phyloP scores from a whole-genome alignment of 495 filamentous ascomycete genomes.

The Hyphodiscus hymeniophilus region DNA sequence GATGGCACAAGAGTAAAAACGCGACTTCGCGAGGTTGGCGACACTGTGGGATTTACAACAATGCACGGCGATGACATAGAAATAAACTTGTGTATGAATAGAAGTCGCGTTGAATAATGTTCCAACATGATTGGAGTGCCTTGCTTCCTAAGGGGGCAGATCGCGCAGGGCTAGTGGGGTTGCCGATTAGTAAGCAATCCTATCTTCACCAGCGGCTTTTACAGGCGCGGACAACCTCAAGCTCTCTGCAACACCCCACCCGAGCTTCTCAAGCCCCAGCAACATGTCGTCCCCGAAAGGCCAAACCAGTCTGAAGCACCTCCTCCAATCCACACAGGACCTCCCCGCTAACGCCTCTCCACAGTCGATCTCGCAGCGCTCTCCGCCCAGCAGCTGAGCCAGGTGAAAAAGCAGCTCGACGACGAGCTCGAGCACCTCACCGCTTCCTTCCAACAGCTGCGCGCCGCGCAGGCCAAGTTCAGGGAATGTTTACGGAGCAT shows the following conservation, averaged over 20 bases:
- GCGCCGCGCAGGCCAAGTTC: slow-evolving; percentile 84
- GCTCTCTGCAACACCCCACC: background rate
- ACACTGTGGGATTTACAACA: too few relatives aligned
- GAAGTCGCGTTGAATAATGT: too few relatives aligned
- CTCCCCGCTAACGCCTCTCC: background rate
- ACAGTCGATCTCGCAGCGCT: slow-evolving; percentile 36
- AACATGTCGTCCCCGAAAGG: slow-evolving; percentile 20
- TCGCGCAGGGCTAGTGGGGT: too few relatives aligned
- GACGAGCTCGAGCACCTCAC: slow-evolving; percentile 92
- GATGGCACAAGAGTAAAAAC: too few relatives aligned
- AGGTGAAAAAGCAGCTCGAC: slow-evolving; percentile 89
- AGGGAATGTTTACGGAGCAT: slow-evolving; percentile 62
- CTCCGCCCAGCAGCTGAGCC: slow-evolving; percentile 40
- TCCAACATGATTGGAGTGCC: too few relatives aligned
- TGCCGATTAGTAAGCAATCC: too few relatives aligned
- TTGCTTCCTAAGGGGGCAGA: too few relatives aligned
- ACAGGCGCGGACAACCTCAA: too few relatives aligned
- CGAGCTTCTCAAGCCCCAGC: background rate
- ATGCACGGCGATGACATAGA: too few relatives aligned
- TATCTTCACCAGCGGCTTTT: too few relatives aligned
- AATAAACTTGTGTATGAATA: too few relatives aligned
- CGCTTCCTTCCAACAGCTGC: slow-evolving; percentile 77
- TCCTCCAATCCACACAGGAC: background rate
- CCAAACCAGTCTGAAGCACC: slow-evolving; percentile 10
- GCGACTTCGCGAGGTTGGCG: too few relatives aligned